These are phyloP conservation scores for Candida sp. DNA, from an alignment of 1,139 yeast genomes.

Conservation along the genomic window DNA sequence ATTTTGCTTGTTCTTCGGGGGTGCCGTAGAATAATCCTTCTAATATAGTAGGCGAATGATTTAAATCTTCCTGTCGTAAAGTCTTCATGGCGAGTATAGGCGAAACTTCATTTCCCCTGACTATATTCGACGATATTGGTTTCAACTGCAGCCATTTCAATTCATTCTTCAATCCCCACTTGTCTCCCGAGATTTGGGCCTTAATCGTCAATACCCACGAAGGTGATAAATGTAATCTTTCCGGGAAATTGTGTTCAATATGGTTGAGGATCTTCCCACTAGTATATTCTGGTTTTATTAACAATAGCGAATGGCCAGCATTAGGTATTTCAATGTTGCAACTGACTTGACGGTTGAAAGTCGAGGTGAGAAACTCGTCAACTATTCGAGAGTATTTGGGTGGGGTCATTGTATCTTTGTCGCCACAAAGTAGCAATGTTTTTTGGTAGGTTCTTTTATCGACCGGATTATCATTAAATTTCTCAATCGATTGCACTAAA, in stretches of 20 bases:
- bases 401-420: conserved; percentile 56
- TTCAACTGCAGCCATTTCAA: conserved; percentile 63
- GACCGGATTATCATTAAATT: conserved; percentile 30
- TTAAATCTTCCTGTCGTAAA: conserved; percentile 58
- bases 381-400: conserved; percentile 23
- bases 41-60: conserved; percentile 56
- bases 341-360: conserved; percentile 28
- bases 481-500: conserved; percentile 34
- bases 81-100: conserved; percentile 75
- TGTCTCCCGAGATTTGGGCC: conserved; percentile 62
- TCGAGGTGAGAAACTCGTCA: conserved; percentile 20
- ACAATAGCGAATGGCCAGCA: conserved; percentile 66
- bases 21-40: conserved; percentile 45
- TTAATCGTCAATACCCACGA: conserved; percentile 64
- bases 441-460: conserved; percentile 33
- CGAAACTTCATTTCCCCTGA: conserved; percentile 30
- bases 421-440: conserved; percentile 56
- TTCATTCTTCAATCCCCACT: conserved; percentile 80
- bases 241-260: conserved; percentile 48
- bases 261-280: conserved; percentile 64
- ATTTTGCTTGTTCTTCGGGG: conserved; percentile 7
- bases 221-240: conserved; percentile 48
- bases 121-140: conserved; percentile 45
- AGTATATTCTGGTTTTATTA: conserved; percentile 62
- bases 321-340: conserved; percentile 38